A percentile compares a stretch with the other conserved stretches of the same genome.
These are phyloP conservation scores for Catunica adiposa DNA, from an alignment of 2,329 filamentous ascomycete species.

Conservation along the genomic window DNA sequence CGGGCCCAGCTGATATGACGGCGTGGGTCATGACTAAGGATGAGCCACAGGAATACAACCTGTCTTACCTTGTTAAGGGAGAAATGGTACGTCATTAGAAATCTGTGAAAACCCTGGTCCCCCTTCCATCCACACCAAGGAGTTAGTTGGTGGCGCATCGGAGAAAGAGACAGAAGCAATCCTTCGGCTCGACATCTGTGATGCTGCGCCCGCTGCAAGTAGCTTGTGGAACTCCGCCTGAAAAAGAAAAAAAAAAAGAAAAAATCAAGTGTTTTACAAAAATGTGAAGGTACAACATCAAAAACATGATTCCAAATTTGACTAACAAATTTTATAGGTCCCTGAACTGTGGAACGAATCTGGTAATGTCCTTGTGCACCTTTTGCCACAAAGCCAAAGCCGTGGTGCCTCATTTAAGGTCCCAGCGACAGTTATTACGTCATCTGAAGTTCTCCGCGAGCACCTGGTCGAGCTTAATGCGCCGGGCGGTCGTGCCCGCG, in stretches of 20 bases:
- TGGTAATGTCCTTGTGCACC: slow-evolving; percentile 40
- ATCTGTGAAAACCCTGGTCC: not conserved
- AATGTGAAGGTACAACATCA: not conserved
- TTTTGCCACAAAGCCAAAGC: slow-evolving; percentile 35
- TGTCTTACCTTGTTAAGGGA: slow-evolving; percentile 31
- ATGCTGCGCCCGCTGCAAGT: not conserved
- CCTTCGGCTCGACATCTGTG: not conserved
- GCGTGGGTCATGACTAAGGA: slow-evolving; percentile 40
- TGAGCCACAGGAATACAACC: slow-evolving; percentile 40
- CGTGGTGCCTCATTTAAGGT: slow-evolving; percentile 45
- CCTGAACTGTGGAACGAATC: slow-evolving; percentile 49
- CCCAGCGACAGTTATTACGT: slow-evolving; percentile 34
- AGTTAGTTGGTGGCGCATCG: not conserved
- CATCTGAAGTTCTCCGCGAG: slow-evolving; percentile 38
- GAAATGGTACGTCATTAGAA: slow-evolving; percentile 31
- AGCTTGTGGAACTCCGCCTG: not conserved
- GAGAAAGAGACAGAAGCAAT: not conserved
- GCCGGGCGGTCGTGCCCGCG: slow-evolving; percentile 17
- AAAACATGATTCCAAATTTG: not conserved
- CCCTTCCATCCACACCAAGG: not conserved
- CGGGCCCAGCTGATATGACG: slow-evolving; percentile 16
- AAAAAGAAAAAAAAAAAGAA: not conserved
- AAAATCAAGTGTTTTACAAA: not conserved
- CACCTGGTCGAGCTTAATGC: slow-evolving; percentile 23
- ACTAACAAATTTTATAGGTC: slow-evolving; percentile 27